Evolutionary conservation across 768 basidiomycete species (phyloP), one percentile per base, ranked within the genome.

Genomic region (Trametes villosa): DNA sequence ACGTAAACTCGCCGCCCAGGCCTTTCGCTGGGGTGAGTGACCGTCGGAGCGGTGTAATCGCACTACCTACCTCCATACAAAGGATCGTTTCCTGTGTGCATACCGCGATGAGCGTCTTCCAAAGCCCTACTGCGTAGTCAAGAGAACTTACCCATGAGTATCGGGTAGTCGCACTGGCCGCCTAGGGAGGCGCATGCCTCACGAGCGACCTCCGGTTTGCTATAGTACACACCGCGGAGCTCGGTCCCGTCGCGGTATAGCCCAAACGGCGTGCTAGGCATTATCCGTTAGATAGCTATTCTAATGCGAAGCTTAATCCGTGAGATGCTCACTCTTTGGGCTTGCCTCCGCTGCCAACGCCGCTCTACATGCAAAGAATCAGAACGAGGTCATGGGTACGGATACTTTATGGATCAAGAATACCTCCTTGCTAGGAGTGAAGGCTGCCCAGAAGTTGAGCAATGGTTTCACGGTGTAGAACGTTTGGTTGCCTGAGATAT

Each of bases 371-470:
- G 59, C 17, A 9, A 9, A 12, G 3, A 42, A 2, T 11, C 17
- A 42, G 22, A 18, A 46, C 1, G 22, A 18, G 24, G 1, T 4
- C 12, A 24, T 22, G 50, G 6, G 9, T 2, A 34, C 36, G 5
- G 7, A 20, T 24, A 9, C n/a, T n/a, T n/a, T n/a, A 46, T 4
- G 42, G 24, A 18, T 22, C 31, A 47, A 26, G 58, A 65, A 17
- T 34, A 88, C 91, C 79, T 91, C 88, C 60, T 80, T 80, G 70
- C 91, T 92, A 0, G 91, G 85, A 20, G 87, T 78, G 64, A 90
- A 92, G 0, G 87, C 88, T 6, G 87, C 90, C 88, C 89, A 93
- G 64, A 92, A 90, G 68, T 92, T 92, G 64, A 92, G 74, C 46
- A 92, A 75, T 3, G 89, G 89, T 65, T 82, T 83, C 20, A 93